Percentiles rank a stretch among this genome's conserved stretches.
Evolutionary conservation across 2,329 filamentous ascomycete genomes (phyloP).

Genomic region (Leptographium radiaticola): DNA sequence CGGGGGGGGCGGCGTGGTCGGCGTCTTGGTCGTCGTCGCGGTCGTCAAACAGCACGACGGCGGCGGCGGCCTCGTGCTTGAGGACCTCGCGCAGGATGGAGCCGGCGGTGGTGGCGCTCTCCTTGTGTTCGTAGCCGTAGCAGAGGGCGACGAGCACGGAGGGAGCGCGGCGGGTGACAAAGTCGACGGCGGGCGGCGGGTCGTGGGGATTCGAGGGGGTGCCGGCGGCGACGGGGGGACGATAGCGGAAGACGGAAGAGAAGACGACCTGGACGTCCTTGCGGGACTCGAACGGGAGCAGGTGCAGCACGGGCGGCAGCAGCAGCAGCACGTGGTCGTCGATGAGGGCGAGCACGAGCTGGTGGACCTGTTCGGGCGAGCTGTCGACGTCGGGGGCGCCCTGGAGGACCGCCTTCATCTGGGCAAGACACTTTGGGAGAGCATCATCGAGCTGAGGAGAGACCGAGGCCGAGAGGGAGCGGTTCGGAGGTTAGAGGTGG

Average conservation of each 20-base stretch:
- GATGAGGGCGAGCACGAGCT: conserved; percentile 72
- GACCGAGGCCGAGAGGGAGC: background rate
- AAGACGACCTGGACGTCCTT: conserved; percentile 95
- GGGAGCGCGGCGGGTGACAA: conserved; percentile 74
- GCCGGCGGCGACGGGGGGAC: conserved; percentile 38
- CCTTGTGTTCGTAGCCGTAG: conserved; percentile 76
- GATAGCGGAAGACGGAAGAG: conserved; percentile 87
- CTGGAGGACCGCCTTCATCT: conserved; percentile 90
- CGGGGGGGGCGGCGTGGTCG: background rate
- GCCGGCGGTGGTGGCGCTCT: conserved; percentile 84
- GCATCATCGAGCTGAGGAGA: conserved; percentile 58
- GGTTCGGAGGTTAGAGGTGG: background rate
- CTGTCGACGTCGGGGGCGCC: conserved; percentile 88
- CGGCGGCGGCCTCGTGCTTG: conserved; percentile 83
- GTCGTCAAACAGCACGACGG: conserved; percentile 87
- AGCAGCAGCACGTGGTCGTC: conserved; percentile 77
- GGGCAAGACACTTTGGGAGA: conserved; percentile 66
- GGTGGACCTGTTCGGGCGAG: conserved; percentile 75
- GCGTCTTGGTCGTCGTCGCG: conserved; percentile 31
- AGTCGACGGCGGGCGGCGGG: conserved; percentile 57
- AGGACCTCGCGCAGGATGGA: conserved; percentile 77
- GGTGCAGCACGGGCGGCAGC: conserved; percentile 69
- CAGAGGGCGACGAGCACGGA: conserved; percentile 83
- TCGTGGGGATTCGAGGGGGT: background rate
- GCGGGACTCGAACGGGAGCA: conserved; percentile 85